phyloP scores from a whole-genome alignment of 768 basidiomycete genomes.

The Pleurotus citrinopileatus region DNA sequence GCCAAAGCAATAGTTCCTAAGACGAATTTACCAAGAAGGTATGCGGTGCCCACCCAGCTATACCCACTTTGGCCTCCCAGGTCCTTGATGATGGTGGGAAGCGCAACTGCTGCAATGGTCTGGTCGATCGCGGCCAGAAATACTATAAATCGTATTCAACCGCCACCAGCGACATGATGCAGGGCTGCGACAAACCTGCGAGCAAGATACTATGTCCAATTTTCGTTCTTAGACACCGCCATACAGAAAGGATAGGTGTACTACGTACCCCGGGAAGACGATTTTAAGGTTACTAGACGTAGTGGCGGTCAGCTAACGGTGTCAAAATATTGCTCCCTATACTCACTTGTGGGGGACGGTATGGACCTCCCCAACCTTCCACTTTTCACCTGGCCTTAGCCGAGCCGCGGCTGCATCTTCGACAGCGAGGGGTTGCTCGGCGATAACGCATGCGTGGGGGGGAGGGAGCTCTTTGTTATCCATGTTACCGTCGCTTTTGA shows the following conservation, averaged over 20 bases:
- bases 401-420: too few relatives aligned
- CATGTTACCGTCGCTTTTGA: too few relatives aligned
- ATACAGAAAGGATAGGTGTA: not conserved
- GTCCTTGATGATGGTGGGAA: conserved; percentile 68
- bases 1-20: not conserved
- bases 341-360: not conserved
- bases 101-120: conserved; percentile 72
- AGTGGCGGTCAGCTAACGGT: not conserved
- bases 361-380: not conserved
- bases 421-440: too few relatives aligned
- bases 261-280: not conserved
- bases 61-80: conserved; percentile 62
- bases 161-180: not conserved
- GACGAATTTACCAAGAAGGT: conserved; percentile 31
- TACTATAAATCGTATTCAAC: not conserved
- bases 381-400: not conserved
- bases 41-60: conserved; percentile 61
- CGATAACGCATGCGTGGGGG: too few relatives aligned
- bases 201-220: not conserved
- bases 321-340: not conserved
- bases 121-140: conserved; percentile 17
- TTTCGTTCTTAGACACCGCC: not conserved
- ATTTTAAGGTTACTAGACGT: not conserved
- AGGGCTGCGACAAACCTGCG: not conserved
- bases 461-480: too few relatives aligned